Evolutionary conservation across 2,329 filamentous ascomycete species (phyloP).

Genomic region (Fusarium decemcellulare): DNA sequence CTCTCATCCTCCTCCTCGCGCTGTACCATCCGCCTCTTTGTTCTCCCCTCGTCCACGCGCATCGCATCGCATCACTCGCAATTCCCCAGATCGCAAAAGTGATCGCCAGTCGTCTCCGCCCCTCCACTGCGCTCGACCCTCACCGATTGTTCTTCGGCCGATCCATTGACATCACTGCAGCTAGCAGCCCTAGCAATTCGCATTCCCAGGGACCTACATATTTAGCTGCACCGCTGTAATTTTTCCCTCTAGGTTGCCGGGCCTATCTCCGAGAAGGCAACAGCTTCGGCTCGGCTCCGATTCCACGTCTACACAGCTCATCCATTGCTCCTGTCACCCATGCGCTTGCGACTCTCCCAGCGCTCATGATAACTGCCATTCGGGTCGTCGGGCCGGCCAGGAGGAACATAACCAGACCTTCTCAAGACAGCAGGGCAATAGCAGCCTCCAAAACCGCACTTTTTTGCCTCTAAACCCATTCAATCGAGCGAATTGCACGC

Average conservation of each 20-base stretch:
- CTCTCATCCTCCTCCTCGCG: neutral
- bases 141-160: conserved; percentile 39
- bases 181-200: conserved; percentile 14
- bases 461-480: conserved; percentile 4
- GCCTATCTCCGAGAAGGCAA: conserved; percentile 14
- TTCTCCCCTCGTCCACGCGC: conserved; percentile 8
- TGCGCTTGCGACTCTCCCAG: conserved; percentile 21
- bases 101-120: conserved; percentile 37
- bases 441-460: conserved; percentile 5
- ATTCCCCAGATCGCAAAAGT: conserved; percentile 10
- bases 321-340: conserved; percentile 6
- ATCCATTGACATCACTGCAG: conserved; percentile 39
- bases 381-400: conserved; percentile 31
- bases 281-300: conserved; percentile 12
- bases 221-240: conserved; percentile 12
- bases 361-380: conserved; percentile 38
- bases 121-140: conserved; percentile 31
- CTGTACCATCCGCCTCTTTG: neutral
- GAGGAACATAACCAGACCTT: conserved; percentile 35
- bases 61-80: conserved; percentile 16
- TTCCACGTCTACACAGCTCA: conserved; percentile 7
- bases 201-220: conserved; percentile 37
- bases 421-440: conserved; percentile 30
- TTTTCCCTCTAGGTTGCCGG: neutral
- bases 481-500: conserved; percentile 23